A percentile compares a stretch with the other conserved stretches of the same genome.
phyloP scores from a whole-genome alignment of 164 flowering plant genomes.

The Nymphaea thermarum region DNA sequence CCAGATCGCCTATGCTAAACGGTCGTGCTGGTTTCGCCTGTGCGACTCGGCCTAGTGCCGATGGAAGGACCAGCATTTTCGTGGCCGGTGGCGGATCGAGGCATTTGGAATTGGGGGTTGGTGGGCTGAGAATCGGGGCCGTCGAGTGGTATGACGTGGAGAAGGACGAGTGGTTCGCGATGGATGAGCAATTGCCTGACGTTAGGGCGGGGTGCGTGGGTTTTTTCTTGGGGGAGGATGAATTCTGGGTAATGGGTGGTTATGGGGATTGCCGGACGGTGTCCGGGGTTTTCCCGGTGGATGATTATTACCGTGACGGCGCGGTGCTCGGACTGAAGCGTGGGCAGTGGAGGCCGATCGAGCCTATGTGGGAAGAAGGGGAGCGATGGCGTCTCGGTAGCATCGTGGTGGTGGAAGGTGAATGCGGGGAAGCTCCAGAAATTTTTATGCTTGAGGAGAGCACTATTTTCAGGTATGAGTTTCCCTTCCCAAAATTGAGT shows the following conservation, averaged over 20 bases:
- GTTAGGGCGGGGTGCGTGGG: constrained; percentile 89
- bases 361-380: constrained; percentile 82
- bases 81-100: constrained; percentile 95
- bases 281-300: constrained; percentile 78
- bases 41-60: constrained; percentile 21
- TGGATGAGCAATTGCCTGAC: constrained; percentile 57
- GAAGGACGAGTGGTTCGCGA: constrained; percentile 55
- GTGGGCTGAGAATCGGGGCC: constrained; percentile 66
- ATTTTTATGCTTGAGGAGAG: constrained; percentile 74
- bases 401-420: constrained; percentile 34
- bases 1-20: constrained; percentile 52
- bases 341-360: constrained; percentile 70
- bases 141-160: constrained; percentile 69
- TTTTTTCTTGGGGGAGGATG: constrained; percentile 46
- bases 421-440: constrained; percentile 10
- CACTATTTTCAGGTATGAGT: constrained; percentile 50
- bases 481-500: neutral
- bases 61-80: constrained; percentile 22
- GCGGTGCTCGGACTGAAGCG: constrained; percentile 59
- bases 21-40: constrained; percentile 89
- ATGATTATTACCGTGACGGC: constrained; percentile 72
- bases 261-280: constrained; percentile 76
- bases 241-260: constrained; percentile 99
- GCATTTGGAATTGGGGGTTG: constrained; percentile 66
- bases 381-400: constrained; percentile 62